Conservation (phyloP, 257 asterid genomes). For the Coffea eugenioides region DNA sequence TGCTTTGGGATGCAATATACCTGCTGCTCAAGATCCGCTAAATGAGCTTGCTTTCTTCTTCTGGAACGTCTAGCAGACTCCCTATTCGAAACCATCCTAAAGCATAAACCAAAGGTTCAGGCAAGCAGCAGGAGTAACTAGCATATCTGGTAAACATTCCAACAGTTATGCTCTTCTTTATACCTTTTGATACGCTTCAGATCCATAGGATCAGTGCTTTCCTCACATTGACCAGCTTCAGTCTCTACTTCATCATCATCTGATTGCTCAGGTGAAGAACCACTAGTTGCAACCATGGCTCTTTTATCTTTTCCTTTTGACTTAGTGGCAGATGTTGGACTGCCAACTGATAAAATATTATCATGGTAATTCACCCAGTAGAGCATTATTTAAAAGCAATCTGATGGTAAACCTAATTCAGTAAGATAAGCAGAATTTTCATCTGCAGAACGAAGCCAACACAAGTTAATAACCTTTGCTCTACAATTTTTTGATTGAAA, state of each 20-base stretch:
- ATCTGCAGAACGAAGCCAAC: neutral
- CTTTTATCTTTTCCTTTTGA: slow-evolving; percentile 41
- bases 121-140: neutral
- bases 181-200: slow-evolving; percentile 64
- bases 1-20: slow-evolving; percentile 17
- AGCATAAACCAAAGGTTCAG: slow-evolving; percentile 13
- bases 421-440: neutral
- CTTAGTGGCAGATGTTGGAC: slow-evolving; percentile 56
- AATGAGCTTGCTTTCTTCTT: slow-evolving; percentile 74
- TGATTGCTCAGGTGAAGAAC: slow-evolving; percentile 68
- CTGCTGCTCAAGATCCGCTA: slow-evolving; percentile 76
- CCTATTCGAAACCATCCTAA: slow-evolving; percentile 79
- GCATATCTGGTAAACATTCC: neutral
- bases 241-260: slow-evolving; percentile 70
- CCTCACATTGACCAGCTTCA: slow-evolving; percentile 68
- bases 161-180: neutral
- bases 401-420: neutral
- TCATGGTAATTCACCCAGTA: neutral
- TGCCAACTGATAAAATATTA: slow-evolving; percentile 40
- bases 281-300: slow-evolving; percentile 56
- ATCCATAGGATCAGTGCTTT: slow-evolving; percentile 50
- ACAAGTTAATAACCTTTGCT: neutral
- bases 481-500: too few relatives aligned
- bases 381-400: neutral
- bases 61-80: slow-evolving; percentile 92